Conservation (phyloP, 2,329 filamentous ascomycete species). For the Tolypocladium cylindrosporum region DNA sequence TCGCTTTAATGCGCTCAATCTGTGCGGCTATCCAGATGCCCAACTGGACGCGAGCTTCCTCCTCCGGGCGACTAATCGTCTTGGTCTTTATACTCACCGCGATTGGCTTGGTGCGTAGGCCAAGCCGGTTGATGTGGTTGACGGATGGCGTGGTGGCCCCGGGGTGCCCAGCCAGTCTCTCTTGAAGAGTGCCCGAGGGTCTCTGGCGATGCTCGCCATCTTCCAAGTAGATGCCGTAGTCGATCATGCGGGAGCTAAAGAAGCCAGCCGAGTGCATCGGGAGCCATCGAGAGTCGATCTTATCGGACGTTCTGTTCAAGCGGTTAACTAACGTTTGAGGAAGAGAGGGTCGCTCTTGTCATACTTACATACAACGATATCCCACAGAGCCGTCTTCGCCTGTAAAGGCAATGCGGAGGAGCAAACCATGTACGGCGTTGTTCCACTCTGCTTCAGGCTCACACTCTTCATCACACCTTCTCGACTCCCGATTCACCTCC, state of each 20-base stretch:
- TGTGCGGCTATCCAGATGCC: too few species aligned
- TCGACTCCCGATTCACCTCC: background rate
- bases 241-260: background rate
- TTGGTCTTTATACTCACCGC: background rate
- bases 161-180: background rate
- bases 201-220: background rate
- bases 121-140: background rate
- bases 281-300: background rate
- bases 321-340: too few species aligned
- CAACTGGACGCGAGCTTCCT: too few species aligned
- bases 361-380: too few species aligned
- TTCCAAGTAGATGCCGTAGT: background rate
- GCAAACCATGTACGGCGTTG: background rate
- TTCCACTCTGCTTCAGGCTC: background rate
- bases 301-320: background rate
- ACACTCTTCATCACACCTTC: background rate
- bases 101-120: background rate
- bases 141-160: background rate
- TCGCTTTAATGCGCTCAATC: too few species aligned
- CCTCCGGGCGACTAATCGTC: background rate
- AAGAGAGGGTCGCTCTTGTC: too few species aligned
- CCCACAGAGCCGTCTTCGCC: too few species aligned
- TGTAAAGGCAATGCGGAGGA: background rate
- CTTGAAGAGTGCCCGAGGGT: background rate
- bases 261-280: background rate